A percentile compares a stretch with the other conserved stretches of the same genome.
phyloP scores from a whole-genome alignment of 2,329 filamentous ascomycete species.

The Elsinoe fawcettii region DNA sequence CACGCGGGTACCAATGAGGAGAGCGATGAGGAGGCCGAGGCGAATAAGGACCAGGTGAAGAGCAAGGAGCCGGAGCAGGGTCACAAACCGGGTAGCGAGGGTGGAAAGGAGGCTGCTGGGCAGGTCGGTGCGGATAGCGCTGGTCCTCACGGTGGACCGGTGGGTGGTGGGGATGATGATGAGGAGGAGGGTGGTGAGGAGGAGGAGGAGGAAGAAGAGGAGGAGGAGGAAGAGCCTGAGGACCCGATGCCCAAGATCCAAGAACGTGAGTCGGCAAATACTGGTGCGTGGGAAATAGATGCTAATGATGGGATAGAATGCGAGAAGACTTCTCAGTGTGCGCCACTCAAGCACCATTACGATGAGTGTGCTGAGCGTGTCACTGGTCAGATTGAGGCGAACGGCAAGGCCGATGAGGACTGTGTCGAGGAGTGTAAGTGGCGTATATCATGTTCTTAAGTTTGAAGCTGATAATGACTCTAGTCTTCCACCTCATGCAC shows the following conservation, averaged over 20 bases:
- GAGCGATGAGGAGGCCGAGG: constrained; percentile 35
- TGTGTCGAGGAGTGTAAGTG: constrained; percentile 98
- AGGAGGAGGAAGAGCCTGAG: constrained; percentile 67
- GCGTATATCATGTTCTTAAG: too few species aligned
- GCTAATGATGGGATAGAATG: constrained; percentile 57
- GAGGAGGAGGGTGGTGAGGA: constrained; percentile 48
- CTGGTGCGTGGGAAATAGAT: neutral
- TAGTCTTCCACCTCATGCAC: constrained; percentile 98
- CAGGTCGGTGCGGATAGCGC: constrained; percentile 22
- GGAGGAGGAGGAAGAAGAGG: constrained; percentile 58
- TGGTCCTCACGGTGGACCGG: constrained; percentile 24
- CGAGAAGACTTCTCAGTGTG: constrained; percentile 75
- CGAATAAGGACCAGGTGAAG: constrained; percentile 36
- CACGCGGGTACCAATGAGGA: constrained; percentile 39
- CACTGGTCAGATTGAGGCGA: constrained; percentile 60
- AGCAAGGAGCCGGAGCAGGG: constrained; percentile 22
- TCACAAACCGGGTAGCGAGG: constrained; percentile 22
- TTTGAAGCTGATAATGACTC: neutral
- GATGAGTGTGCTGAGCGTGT: constrained; percentile 97
- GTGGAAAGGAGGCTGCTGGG: constrained; percentile 24
- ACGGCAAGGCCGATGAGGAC: constrained; percentile 77
- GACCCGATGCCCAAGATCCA: constrained; percentile 84
- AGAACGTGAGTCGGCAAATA: constrained; percentile 61
- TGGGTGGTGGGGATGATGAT: constrained; percentile 36
- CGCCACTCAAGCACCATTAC: constrained; percentile 90